Evolutionary conservation across 179 eudicot species (phyloP).

Genomic region (Nepenthes alata): DNA sequence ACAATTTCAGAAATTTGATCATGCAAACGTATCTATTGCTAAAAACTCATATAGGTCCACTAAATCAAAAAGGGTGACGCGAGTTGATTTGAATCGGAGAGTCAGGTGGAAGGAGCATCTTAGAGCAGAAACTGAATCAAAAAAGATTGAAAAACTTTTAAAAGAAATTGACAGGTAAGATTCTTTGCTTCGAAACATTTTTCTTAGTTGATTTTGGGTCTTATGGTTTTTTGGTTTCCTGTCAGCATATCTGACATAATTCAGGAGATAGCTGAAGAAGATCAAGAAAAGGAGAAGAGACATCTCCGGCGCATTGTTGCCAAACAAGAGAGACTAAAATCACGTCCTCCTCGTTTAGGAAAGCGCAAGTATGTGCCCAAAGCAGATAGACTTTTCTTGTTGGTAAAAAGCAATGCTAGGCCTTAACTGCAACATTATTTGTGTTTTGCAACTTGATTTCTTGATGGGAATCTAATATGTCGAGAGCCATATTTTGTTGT

Average conservation of each 20-base stretch:
- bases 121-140: constrained; percentile 50
- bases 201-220: not conserved
- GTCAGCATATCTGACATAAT: constrained; percentile 67
- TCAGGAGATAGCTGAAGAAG: constrained; percentile 71
- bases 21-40: not conserved
- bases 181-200: not conserved
- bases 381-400: not conserved
- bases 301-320: constrained; percentile 57
- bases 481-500: no score
- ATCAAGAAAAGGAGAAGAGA: constrained; percentile 61
- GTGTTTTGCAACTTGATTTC: no score
- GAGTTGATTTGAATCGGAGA: constrained; percentile 59
- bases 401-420: not conserved
- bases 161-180: constrained; percentile 75
- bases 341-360: constrained; percentile 79
- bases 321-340: constrained; percentile 66
- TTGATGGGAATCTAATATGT: no score
- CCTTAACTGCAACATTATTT: not conserved
- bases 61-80: constrained; percentile 50
- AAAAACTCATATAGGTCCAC: constrained; percentile 34
- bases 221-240: constrained; percentile 12
- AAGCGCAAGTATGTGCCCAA: constrained; percentile 58
- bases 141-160: constrained; percentile 40
- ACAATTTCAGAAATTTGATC: not conserved
- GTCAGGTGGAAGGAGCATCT: constrained; percentile 52